phyloP scores from a whole-genome alignment of 2,329 filamentous ascomycete species.

The Claviceps sp. region DNA sequence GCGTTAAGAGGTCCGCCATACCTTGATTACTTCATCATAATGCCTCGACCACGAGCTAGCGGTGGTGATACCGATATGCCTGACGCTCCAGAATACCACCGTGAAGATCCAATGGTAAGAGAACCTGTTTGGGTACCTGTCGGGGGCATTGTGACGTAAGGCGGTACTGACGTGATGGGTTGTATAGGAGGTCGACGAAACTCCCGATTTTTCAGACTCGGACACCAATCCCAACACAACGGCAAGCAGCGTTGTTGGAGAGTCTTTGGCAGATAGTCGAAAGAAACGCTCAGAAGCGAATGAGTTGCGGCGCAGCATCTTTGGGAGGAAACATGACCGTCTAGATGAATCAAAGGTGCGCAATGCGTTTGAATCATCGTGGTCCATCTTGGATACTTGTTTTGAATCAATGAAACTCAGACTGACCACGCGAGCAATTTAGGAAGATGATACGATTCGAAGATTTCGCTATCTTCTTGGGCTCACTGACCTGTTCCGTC shows the following conservation, averaged over 20 bases:
- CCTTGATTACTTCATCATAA: constrained; percentile 29
- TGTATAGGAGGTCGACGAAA: constrained; percentile 48
- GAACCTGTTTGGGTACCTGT: not conserved
- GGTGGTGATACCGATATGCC: constrained; percentile 48
- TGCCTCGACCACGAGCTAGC: constrained; percentile 38
- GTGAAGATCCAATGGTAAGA: constrained; percentile 37
- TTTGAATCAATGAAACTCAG: not conserved
- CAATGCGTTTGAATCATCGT: constrained; percentile 3
- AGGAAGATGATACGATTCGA: constrained; percentile 92
- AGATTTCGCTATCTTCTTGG: constrained; percentile 91
- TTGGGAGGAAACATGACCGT: constrained; percentile 88
- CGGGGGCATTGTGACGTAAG: not conserved
- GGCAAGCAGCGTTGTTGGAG: constrained; percentile 76
- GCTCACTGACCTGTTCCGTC: constrained; percentile 90
- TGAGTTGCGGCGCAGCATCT: constrained; percentile 79
- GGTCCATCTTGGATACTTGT: not conserved
- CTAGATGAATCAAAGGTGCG: constrained; percentile 82
- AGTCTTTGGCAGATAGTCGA: constrained; percentile 59
- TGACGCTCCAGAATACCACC: constrained; percentile 38
- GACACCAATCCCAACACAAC: constrained; percentile 56
- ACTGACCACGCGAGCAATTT: constrained; percentile 2
- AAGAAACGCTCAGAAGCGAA: constrained; percentile 79
- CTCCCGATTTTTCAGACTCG: constrained; percentile 52
- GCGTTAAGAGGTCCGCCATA: constrained; percentile 34
- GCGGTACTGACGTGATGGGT: not conserved